phyloP scores from a whole-genome alignment of 805 yeast genomes.

The Candida jianshihensis region DNA sequence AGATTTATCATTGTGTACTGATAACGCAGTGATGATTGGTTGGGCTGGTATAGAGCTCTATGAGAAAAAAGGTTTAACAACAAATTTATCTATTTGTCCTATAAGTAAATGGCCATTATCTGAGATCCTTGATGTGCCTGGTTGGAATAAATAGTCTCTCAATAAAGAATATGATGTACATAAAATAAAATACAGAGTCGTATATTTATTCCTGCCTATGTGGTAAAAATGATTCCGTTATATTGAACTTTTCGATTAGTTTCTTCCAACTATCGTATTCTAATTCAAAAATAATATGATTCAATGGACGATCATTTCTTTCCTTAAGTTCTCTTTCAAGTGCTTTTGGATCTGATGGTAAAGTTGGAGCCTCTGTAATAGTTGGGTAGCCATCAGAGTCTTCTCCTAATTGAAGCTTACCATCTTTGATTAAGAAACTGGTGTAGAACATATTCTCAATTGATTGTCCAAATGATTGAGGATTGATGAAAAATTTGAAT shows the following conservation, averaged over 20 bases:
- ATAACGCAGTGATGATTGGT: slow-evolving; percentile 95
- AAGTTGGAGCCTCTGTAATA: slow-evolving; percentile 26
- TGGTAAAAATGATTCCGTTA: slow-evolving; percentile 48
- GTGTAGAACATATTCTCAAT: slow-evolving; percentile 81
- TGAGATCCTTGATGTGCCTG: slow-evolving; percentile 41
- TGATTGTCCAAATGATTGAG: slow-evolving; percentile 66
- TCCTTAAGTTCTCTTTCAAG: slow-evolving; percentile 19
- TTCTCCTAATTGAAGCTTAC: slow-evolving; percentile 47
- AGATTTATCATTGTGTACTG: slow-evolving; percentile 70
- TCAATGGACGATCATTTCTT: slow-evolving; percentile 25
- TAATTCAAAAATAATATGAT: slow-evolving; percentile 69
- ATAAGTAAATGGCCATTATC: slow-evolving; percentile 77
- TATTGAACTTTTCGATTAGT: slow-evolving; percentile 46
- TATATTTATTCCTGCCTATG: slow-evolving; percentile 28
- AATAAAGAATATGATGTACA: slow-evolving; percentile 1
- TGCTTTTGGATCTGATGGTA: slow-evolving; percentile 21
- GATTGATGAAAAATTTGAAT: slow-evolving; percentile 65
- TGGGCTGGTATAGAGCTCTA: slow-evolving; percentile 91
- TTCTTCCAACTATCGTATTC: slow-evolving; percentile 61
- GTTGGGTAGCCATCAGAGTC: slow-evolving; percentile 42
- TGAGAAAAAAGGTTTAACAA: slow-evolving; percentile 38
- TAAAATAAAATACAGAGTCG: no score
- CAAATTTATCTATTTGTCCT: slow-evolving; percentile 55
- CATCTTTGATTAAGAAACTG: slow-evolving; percentile 75
- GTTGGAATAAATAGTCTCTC: slow-evolving; percentile 34